Base-by-base conservation (phyloP, 2,329 filamentous ascomycete genomes). In the Emergomyces pasteurianus region DNA sequence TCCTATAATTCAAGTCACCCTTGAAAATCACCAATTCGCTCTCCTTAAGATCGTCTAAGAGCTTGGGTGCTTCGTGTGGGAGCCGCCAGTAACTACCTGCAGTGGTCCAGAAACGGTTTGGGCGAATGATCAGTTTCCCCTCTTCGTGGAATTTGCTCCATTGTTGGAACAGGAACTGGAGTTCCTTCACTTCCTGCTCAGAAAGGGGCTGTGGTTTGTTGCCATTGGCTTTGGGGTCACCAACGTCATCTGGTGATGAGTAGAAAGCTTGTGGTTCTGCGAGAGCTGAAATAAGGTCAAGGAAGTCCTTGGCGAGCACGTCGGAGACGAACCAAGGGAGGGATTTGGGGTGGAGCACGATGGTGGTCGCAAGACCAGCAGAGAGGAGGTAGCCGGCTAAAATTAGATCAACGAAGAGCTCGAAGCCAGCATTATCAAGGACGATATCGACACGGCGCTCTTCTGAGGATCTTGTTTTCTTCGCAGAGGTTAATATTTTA, bases 271-370 rank as follows among this genome's bases (percentile, higher is more conserved):
- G 85, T 0, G 94, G 89, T 66, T 86, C 82, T 7, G 86, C 83
- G n/a, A 99, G 81, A 4, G 88, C 89, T 64, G 83, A 85, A 58
- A 99, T 83, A 2, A 97, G 82, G n/a, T 87, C 85, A 1, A 80
- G 81, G 68, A 97, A 96, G 75, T 99, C 94, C 47, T 79, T 81
- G 0, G 92, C 92, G 12, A 96, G 76, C 3, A 97, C 94, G 69
- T 99, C 94, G 0, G 91, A 96, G 55, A 99, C 94, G 71, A 97
- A 99, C 94, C 94, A 99, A 0, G 94, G 94, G 62, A 99, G 92
- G 26, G 86, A 87, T 77, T 99, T 99, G 58, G 94, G 92, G 70
- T 96, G 92, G 10, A 99, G 82, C 23, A 97, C 86, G 16, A 99
- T 81, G 28, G 85, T 85, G 0, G 92, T 96, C 0, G 94, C 94